A percentile compares a stretch with the other conserved stretches of the same genome.
Conservation (phyloP, 2,329 filamentous ascomycete species). For the Epichloe hybrida region DNA sequence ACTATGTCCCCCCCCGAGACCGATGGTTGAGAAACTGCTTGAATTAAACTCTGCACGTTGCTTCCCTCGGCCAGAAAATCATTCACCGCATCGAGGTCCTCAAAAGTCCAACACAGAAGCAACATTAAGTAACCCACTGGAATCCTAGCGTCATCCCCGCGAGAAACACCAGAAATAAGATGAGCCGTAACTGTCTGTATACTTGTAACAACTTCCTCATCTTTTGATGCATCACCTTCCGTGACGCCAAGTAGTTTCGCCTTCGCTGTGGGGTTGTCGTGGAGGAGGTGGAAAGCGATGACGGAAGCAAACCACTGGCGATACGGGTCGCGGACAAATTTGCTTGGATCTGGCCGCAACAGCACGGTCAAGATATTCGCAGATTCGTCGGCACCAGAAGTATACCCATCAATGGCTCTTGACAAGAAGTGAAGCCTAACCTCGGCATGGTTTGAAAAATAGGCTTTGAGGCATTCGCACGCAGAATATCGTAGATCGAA, state of each 20-base stretch:
- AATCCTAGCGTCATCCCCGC: conserved; percentile 64
- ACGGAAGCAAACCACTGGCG: conserved; percentile 81
- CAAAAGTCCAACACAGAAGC: conserved; percentile 78
- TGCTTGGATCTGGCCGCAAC: conserved; percentile 49
- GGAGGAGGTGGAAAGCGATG: conserved; percentile 73
- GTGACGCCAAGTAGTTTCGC: conserved; percentile 65
- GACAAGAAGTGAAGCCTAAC: conserved; percentile 77
- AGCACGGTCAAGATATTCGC: conserved; percentile 82
- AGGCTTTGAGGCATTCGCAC: conserved; percentile 84
- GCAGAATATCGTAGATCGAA: conserved; percentile 76
- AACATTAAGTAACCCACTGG: conserved; percentile 81
- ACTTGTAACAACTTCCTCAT: conserved; percentile 89
- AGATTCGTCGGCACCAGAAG: conserved; percentile 62
- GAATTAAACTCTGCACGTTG: conserved; percentile 75
- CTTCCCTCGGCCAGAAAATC: conserved; percentile 88
- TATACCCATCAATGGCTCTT: conserved; percentile 79
- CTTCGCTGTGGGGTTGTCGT: conserved; percentile 70
- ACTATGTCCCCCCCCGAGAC: conserved; percentile 49
- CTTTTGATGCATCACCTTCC: conserved; percentile 76
- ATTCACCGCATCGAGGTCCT: conserved; percentile 81
- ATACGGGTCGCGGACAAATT: conserved; percentile 64
- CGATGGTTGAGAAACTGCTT: conserved; percentile 49
- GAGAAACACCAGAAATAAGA: conserved; percentile 65
- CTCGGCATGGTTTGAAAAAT: conserved; percentile 68
- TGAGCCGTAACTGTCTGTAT: conserved; percentile 82